Percentiles rank a stretch among this genome's conserved stretches.
Evolutionary conservation across 2,329 filamentous ascomycete genomes (phyloP).

Genomic region (Stemphylium vesicarium): DNA sequence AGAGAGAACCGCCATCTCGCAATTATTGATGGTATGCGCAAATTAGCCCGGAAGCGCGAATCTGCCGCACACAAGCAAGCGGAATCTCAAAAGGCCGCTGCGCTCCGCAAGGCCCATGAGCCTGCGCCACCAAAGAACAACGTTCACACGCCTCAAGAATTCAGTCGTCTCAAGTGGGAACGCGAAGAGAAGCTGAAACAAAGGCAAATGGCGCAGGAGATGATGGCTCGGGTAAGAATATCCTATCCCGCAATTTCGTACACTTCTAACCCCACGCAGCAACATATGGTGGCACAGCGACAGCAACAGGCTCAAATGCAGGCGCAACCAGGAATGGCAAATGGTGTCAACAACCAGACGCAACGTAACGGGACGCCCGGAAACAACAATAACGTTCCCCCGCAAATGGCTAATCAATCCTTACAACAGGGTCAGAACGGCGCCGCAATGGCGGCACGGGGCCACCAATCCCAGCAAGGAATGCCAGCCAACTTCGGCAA

Average conservation of each 20-base stretch:
- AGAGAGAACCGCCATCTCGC: constrained; percentile 86
- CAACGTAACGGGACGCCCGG: constrained; percentile 52
- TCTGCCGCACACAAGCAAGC: constrained; percentile 84
- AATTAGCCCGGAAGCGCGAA: constrained; percentile 93
- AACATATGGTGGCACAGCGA: constrained; percentile 45
- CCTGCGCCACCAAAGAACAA: constrained; percentile 63
- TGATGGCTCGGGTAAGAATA: constrained; percentile 53
- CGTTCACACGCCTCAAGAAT: constrained; percentile 82
- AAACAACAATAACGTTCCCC: constrained; percentile 37
- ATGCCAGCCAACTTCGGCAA: constrained; percentile 58
- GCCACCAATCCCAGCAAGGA: constrained; percentile 49
- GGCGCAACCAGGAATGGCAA: constrained; percentile 48
- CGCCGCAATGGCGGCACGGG: constrained; percentile 42
- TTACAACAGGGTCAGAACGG: constrained; percentile 40
- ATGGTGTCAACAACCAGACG: constrained; percentile 47
- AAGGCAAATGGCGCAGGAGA: constrained; percentile 65
- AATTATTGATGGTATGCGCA: constrained; percentile 92
- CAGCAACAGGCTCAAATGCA: constrained; percentile 47
- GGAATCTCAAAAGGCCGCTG: constrained; percentile 72
- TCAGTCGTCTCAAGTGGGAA: constrained; percentile 87
- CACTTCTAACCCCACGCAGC: constrained; percentile 33
- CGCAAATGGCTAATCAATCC: constrained; percentile 38
- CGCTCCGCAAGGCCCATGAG: constrained; percentile 82
- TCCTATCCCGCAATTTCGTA: not conserved
- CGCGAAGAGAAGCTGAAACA: constrained; percentile 71